phyloP scores from a whole-genome alignment of 306 rosid species.

The Cicer cuneatum region DNA sequence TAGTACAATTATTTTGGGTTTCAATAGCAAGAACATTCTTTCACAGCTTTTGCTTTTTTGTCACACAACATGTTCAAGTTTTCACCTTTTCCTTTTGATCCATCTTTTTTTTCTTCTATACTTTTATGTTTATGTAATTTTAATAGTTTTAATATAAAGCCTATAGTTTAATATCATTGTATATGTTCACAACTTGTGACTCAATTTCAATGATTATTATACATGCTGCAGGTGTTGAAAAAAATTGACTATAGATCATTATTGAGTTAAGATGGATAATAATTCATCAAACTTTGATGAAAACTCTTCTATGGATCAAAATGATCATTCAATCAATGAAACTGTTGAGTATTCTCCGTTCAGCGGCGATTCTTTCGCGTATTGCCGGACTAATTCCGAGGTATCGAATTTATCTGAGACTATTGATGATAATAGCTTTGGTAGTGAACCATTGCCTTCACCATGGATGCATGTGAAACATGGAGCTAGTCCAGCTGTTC shows the following conservation, averaged over 20 bases:
- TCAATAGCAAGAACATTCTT: constrained; percentile 56
- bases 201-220: constrained; percentile 43
- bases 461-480: constrained; percentile 57
- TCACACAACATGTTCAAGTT: constrained; percentile 42
- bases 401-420: constrained; percentile 73
- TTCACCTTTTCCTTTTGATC: constrained; percentile 46
- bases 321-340: constrained; percentile 64
- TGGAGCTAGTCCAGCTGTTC: constrained; percentile 52
- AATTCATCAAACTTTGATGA: constrained; percentile 61
- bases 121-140: constrained; percentile 23
- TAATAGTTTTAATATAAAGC: constrained; percentile 13
- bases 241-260: constrained; percentile 38
- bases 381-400: constrained; percentile 68
- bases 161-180: constrained; percentile 39
- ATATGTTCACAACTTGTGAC: constrained; percentile 41
- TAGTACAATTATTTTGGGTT: constrained; percentile 53
- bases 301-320: constrained; percentile 74
- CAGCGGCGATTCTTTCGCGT: constrained; percentile 69
- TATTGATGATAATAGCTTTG: constrained; percentile 60
- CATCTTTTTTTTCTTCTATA: not conserved
- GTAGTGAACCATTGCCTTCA: constrained; percentile 66
- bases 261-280: constrained; percentile 58
- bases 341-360: constrained; percentile 61
- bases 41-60: constrained; percentile 67
- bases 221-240: constrained; percentile 60